A percentile compares a stretch with the other conserved stretches of the same genome.
These are phyloP conservation scores for Mrakia gelida DNA, from an alignment of 768 basidiomycete species.

Conservation along the genomic window DNA sequence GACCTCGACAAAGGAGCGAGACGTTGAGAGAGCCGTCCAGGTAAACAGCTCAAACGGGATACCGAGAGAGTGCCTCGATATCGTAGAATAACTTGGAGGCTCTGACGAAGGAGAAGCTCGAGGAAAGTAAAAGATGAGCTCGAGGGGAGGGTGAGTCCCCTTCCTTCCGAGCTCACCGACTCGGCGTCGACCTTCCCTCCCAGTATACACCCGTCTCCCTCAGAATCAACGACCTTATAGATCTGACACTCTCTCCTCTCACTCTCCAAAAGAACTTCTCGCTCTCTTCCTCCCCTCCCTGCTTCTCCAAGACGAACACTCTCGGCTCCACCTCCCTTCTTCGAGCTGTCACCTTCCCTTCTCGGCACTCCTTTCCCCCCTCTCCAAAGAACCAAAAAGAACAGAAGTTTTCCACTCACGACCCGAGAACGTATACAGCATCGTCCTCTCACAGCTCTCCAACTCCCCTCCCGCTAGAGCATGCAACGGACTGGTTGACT, in stretches of 20 bases:
- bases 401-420: neutral
- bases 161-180: too few species aligned
- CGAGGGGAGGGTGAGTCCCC: too few species aligned
- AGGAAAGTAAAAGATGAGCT: too few species aligned
- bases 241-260: too few species aligned
- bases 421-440: neutral
- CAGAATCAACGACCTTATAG: neutral
- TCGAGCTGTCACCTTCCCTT: neutral
- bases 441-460: neutral
- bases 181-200: too few species aligned
- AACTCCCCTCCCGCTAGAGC: neutral
- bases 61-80: too few species aligned
- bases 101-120: too few species aligned
- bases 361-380: neutral
- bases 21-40: neutral
- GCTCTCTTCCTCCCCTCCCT: neutral
- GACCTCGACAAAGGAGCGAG: neutral
- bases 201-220: too few species aligned
- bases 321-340: neutral
- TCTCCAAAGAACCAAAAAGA: neutral
- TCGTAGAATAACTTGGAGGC: too few species aligned
- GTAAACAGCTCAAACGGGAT: too few species aligned
- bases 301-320: neutral
- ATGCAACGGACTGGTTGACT: neutral
- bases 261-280: neutral